Percentiles rank a stretch among this genome's conserved stretches.
phyloP scores from a whole-genome alignment of 2,329 filamentous ascomycete genomes.

The Epichloe aotearoae region DNA sequence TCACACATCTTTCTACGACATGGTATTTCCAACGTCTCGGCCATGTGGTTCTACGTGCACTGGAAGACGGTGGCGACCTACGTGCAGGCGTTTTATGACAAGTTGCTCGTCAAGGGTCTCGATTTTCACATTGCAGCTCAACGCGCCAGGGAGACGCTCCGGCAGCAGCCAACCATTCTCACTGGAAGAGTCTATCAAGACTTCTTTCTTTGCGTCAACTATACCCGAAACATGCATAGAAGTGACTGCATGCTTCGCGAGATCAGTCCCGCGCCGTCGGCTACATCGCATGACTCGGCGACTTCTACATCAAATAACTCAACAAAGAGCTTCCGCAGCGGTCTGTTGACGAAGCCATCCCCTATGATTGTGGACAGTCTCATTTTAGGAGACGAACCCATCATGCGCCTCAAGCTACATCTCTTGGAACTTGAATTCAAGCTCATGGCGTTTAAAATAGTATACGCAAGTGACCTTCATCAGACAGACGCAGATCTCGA shows the following conservation, averaged over 20 bases:
- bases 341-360: constrained; percentile 10
- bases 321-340: constrained; percentile 10
- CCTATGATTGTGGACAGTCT: constrained; percentile 12
- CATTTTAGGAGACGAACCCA: constrained; percentile 11
- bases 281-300: constrained; percentile 11
- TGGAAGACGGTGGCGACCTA: constrained; percentile 16
- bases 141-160: constrained; percentile 14
- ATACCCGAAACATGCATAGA: constrained; percentile 11
- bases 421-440: constrained; percentile 18
- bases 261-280: constrained; percentile 12
- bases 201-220: constrained; percentile 20
- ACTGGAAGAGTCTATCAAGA: constrained; percentile 13
- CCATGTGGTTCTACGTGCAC: constrained; percentile 19
- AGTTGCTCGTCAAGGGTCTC: constrained; percentile 13
- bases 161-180: constrained; percentile 10
- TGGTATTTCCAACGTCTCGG: constrained; percentile 15
- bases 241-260: constrained; percentile 8
- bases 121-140: constrained; percentile 18
- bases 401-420: constrained; percentile 15
- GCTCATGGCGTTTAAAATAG: constrained; percentile 14
- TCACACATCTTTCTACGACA: constrained; percentile 16
- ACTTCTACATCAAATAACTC: constrained; percentile 12
- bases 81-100: constrained; percentile 15
- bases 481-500: constrained; percentile 9
- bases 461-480: constrained; percentile 17